Conservation (phyloP, 2,329 filamentous ascomycete genomes). For the Didymella pinodella region DNA sequence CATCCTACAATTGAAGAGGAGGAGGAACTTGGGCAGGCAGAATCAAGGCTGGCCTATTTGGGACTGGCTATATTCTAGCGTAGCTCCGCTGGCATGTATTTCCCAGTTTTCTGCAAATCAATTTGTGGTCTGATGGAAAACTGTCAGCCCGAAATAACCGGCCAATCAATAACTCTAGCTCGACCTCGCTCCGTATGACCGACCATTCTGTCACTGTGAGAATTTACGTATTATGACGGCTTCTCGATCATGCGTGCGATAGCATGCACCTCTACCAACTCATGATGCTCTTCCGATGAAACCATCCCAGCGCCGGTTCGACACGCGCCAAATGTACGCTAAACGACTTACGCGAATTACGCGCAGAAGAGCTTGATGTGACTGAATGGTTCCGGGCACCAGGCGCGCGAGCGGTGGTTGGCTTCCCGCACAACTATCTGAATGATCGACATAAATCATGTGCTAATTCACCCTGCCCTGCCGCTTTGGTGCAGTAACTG, state of each 20-base stretch:
- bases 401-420: slow-evolving; percentile 6
- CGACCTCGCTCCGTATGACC: slow-evolving; percentile 1
- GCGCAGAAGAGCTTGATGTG: slow-evolving; percentile 19
- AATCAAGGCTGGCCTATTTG: not conserved
- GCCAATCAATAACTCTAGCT: slow-evolving; percentile 6
- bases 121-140: slow-evolving; percentile 15
- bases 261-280: slow-evolving; percentile 1
- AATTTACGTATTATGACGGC: slow-evolving; percentile 7
- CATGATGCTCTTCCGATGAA: not conserved
- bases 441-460: slow-evolving; percentile 12
- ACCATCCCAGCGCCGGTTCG: slow-evolving; percentile 6
- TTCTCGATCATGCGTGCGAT: slow-evolving; percentile 3
- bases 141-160: slow-evolving; percentile 10
- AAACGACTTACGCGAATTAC: slow-evolving; percentile 17
- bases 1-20: not conserved
- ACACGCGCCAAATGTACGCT: slow-evolving; percentile 18
- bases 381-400: slow-evolving; percentile 12
- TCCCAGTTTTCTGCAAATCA: slow-evolving; percentile 8
- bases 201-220: not conserved
- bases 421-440: not conserved
- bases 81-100: slow-evolving; percentile 1
- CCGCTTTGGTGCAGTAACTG: slow-evolving; percentile 13
- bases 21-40: slow-evolving; percentile 1
- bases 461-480: slow-evolving; percentile 6
- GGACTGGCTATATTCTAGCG: slow-evolving; percentile 4